Percentiles rank a stretch among this genome's conserved stretches.
These are phyloP conservation scores for Amanita polypyramis DNA, from an alignment of 768 basidiomycete species.

Conservation along the genomic window DNA sequence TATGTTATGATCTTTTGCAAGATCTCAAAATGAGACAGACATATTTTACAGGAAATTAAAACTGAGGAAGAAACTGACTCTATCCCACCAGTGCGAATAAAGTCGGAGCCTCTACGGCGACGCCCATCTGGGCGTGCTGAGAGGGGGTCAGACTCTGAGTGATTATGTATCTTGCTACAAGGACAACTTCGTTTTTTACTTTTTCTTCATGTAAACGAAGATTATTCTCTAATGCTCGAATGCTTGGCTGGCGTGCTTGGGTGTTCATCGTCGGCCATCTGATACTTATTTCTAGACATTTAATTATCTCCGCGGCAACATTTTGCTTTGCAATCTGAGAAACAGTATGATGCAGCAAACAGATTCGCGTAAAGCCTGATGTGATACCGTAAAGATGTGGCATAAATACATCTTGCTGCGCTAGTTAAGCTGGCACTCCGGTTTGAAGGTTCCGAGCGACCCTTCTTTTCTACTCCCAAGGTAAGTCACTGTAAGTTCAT, in stretches of 20 bases:
- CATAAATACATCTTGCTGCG: background rate
- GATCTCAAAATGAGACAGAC: background rate
- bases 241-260: background rate
- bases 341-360: background rate
- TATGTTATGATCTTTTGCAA: constrained; percentile 9
- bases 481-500: background rate
- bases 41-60: constrained; percentile 17
- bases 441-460: background rate
- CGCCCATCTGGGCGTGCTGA: constrained; percentile 31
- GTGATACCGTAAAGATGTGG: background rate
- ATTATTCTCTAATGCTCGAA: background rate
- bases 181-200: background rate
- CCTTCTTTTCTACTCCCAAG: background rate
- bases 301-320: constrained; percentile 4
- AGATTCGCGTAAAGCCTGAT: too few relatives aligned
- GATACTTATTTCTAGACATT: background rate
- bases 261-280: background rate
- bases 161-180: constrained; percentile 11
- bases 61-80: constrained; percentile 19
- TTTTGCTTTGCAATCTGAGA: background rate
- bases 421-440: background rate
- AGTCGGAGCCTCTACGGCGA: constrained; percentile 28
- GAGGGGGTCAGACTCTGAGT: constrained; percentile 7
- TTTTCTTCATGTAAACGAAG: background rate
- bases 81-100: constrained; percentile 18